phyloP scores from a whole-genome alignment of 2,329 filamentous ascomycete species.

The Trichoderma hamatum region DNA sequence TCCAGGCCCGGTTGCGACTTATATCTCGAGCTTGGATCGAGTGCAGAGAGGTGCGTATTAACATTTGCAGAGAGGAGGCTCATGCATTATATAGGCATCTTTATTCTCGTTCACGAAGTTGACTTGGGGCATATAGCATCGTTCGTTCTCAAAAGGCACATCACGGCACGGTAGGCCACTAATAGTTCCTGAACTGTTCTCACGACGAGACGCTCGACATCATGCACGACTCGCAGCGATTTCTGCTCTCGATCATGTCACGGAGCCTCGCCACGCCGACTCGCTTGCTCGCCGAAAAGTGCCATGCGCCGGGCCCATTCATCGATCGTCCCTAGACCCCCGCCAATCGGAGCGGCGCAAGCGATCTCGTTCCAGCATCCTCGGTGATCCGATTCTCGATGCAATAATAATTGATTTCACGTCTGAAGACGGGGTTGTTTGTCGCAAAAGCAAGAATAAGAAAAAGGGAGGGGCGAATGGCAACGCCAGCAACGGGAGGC shows the following conservation, averaged over 20 bases:
- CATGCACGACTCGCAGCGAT: conserved; percentile 33
- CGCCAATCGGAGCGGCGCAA: conserved; percentile 28
- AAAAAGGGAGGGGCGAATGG: conserved; percentile 9
- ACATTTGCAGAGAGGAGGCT: conserved; percentile 3
- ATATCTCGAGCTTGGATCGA: conserved; percentile 42
- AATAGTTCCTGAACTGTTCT: conserved; percentile 35
- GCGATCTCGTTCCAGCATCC: conserved; percentile 39
- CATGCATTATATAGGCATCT: background rate
- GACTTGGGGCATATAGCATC: conserved; percentile 14
- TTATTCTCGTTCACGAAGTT: conserved; percentile 6
- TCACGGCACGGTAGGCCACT: conserved; percentile 30
- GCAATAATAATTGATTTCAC: conserved; percentile 59
- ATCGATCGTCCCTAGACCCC: conserved; percentile 28
- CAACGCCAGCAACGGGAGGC: conserved; percentile 39
- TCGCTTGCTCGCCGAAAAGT: conserved; percentile 33
- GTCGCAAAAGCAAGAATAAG: conserved; percentile 59
- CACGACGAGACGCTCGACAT: conserved; percentile 43
- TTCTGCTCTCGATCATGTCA: conserved; percentile 31
- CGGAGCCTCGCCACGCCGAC: conserved; percentile 41
- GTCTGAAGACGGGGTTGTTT: conserved; percentile 56
- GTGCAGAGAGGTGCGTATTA: conserved; percentile 31
- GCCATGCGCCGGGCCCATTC: background rate
- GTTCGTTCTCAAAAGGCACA: background rate
- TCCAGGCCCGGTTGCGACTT: conserved; percentile 37
- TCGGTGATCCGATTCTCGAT: conserved; percentile 51